Evolutionary conservation across 2,329 filamentous ascomycete species (phyloP), one percentile per base, ranked within the genome.

Genomic region (Dryadomyces quercus-mongolicae): DNA sequence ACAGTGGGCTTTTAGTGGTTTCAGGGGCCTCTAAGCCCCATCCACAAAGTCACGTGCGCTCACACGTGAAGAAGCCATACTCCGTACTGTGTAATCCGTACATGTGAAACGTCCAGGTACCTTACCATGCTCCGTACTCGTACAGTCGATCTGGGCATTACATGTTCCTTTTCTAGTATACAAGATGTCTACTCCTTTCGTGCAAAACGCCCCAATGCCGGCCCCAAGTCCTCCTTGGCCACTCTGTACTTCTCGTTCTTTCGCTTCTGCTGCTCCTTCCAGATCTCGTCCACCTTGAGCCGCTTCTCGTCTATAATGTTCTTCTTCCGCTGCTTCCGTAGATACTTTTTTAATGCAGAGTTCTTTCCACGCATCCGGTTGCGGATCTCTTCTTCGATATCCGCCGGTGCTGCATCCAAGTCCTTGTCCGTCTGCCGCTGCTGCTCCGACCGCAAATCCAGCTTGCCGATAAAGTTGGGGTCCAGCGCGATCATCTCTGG

Each of bases 221-320:
- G 91, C 0, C 93, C 93, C 60, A 96, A 74, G 60, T 92, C 85
- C 56, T 77, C 78, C 67, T 86, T 78, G 60, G 77, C 76, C 67
- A 88, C 81, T 65, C 81, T 64, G 49, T 73, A 70, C 70, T 80
- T 78, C 63, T 81, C 77, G 61, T 84, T 71, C 63, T 77, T 83
- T 63, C 83, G 80, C 66, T 84, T 78, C 62, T 84, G 79, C 67
- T 81, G 81, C 67, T 85, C 81, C 61, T 84, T 82, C 73, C 85
- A 84, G 66, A 95, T 74, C 70, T 90, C 88, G 67, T 96, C 88
- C 49, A 91, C 85, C 66, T 85, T 84, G 68, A 95, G 70, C 65
- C 87, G 84, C 78, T 92, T 91, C 76, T 96, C 93, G 73, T 98
- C 93, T 67, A 98, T 90, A 55, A 98, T 81, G 68, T 97, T 97